A percentile compares a stretch with the other conserved stretches of the same genome.
Evolutionary conservation across 2,329 filamentous ascomycete species (phyloP).

Genomic region (Penicillium oxalicum): DNA sequence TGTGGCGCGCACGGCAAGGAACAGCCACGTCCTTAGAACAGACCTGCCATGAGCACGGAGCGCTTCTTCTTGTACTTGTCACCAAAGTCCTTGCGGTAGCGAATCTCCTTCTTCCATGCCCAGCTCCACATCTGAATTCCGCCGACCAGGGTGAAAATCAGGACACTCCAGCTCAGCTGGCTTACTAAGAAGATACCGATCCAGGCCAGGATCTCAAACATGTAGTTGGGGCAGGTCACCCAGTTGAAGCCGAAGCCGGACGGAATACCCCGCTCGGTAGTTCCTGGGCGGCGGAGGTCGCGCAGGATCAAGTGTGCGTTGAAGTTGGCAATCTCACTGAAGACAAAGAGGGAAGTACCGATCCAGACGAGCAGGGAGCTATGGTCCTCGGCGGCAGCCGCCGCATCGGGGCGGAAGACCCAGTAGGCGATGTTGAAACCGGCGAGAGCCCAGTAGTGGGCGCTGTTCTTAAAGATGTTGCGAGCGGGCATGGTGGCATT

Average conservation of each 20-base stretch:
- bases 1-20: too few species aligned
- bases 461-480: constrained; percentile 93
- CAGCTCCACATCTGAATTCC: constrained; percentile 75
- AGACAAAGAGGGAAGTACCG: constrained; percentile 65
- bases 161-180: constrained; percentile 66
- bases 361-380: constrained; percentile 55
- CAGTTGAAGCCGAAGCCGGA: constrained; percentile 73
- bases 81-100: constrained; percentile 84
- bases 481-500: constrained; percentile 83
- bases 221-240: constrained; percentile 96
- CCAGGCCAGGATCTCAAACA: constrained; percentile 88
- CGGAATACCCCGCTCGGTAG: constrained; percentile 83
- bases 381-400: constrained; percentile 51
- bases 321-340: constrained; percentile 76
- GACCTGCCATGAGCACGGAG: constrained; percentile 71
- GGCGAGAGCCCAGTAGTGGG: constrained; percentile 85
- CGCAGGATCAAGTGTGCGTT: constrained; percentile 74
- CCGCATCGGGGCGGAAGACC: constrained; percentile 71
- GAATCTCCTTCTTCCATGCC: constrained; percentile 86
- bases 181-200: constrained; percentile 72
- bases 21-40: constrained; percentile 49
- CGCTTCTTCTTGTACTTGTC: constrained; percentile 95
- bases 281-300: constrained; percentile 68
- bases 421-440: constrained; percentile 77
- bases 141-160: constrained; percentile 69